Evolutionary conservation across 768 basidiomycete species (phyloP).

Genomic region (Lentinula sp.): DNA sequence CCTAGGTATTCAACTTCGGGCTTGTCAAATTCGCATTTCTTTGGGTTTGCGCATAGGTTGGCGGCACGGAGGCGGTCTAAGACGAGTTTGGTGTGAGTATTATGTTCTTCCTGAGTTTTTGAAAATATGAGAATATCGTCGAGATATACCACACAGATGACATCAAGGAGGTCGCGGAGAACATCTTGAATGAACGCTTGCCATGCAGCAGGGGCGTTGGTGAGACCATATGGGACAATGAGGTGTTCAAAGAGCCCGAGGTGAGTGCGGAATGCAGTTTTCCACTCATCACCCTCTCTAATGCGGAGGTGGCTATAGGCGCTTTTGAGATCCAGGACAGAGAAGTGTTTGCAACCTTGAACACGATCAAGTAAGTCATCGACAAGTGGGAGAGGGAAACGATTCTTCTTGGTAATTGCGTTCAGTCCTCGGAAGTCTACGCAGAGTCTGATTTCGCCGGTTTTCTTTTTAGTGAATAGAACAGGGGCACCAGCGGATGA

Average conservation of each 20-base stretch:
- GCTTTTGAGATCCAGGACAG: no score
- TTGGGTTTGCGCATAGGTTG: slow-evolving; percentile 23
- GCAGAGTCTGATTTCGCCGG: no score
- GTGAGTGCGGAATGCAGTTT: slow-evolving; percentile 30
- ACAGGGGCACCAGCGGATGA: no score
- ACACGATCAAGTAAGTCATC: no score
- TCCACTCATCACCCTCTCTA: slow-evolving; percentile 31
- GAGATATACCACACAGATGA: slow-evolving; percentile 8
- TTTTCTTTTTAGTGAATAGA: no score
- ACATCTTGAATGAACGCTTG: slow-evolving; percentile 40
- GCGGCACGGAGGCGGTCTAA: slow-evolving; percentile 17
- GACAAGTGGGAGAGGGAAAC: no score
- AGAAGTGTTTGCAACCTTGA: no score
- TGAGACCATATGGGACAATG: slow-evolving; percentile 33
- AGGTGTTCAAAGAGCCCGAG: slow-evolving; percentile 29
- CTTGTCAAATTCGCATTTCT: slow-evolving; percentile 28
- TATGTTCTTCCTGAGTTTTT: slow-evolving; percentile 15
- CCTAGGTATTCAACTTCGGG: background rate
- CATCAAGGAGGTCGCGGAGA: slow-evolving; percentile 22
- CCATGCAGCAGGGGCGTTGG: slow-evolving; percentile 26
- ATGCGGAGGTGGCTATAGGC: no score
- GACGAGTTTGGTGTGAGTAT: slow-evolving; percentile 10
- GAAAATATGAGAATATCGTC: slow-evolving; percentile 37
- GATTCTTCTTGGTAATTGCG: no score
- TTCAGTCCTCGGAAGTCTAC: no score